Percentiles rank a stretch among this genome's conserved stretches.
These are phyloP conservation scores for Salvia hispanica DNA, from an alignment of 257 asterid genomes.

Conservation along the genomic window DNA sequence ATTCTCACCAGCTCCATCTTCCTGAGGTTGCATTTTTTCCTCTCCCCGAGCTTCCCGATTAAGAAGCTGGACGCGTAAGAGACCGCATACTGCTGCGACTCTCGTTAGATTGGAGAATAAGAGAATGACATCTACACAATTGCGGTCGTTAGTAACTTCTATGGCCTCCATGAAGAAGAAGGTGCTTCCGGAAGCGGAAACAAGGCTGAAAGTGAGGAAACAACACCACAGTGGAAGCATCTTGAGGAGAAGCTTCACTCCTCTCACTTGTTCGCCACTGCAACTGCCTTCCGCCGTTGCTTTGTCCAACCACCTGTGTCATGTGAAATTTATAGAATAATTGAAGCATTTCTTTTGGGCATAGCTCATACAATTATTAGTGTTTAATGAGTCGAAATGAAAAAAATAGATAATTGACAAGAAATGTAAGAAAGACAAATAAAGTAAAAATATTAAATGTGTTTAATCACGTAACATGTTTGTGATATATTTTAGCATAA, in stretches of 20 bases:
- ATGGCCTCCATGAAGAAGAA: constrained; percentile 4
- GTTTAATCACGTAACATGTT: too few species aligned
- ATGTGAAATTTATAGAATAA: too few species aligned
- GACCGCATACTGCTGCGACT: background rate
- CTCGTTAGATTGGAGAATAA: background rate
- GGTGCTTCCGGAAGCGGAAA: constrained; percentile 9
- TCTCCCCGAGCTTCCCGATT: background rate
- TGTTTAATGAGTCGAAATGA: too few species aligned
- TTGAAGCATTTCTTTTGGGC: too few species aligned
- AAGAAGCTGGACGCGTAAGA: background rate
- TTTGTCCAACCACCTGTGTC: too few species aligned
- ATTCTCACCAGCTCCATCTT: background rate
- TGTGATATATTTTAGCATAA: too few species aligned
- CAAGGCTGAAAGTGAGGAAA: constrained; percentile 13
- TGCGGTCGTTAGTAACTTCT: background rate
- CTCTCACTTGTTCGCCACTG: background rate
- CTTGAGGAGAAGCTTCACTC: background rate
- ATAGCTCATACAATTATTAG: too few species aligned
- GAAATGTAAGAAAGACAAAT: too few species aligned
- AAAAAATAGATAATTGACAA: too few species aligned
- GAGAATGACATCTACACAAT: background rate
- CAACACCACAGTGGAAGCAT: constrained; percentile 14
- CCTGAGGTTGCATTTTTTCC: background rate
- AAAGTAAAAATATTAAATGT: too few species aligned
- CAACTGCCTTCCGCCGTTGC: too few species aligned